Conservation (phyloP, 2,329 filamentous ascomycete genomes). For the Exophiala alcalophila region DNA sequence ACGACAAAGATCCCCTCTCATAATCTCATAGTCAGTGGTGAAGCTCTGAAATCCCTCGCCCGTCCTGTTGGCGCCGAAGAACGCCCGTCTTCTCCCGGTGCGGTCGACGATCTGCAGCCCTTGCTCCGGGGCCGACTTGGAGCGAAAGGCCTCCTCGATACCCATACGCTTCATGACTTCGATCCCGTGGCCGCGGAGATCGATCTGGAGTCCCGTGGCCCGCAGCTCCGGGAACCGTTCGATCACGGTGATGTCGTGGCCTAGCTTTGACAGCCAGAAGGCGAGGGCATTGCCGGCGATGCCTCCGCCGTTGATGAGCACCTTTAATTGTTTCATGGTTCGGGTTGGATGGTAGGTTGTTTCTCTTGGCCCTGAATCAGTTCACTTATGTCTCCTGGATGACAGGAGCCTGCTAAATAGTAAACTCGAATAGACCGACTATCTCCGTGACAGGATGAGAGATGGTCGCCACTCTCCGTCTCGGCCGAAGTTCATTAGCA, state of each 20-base stretch:
- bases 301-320: slow-evolving; percentile 49
- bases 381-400: no score
- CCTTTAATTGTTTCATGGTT: slow-evolving; percentile 37
- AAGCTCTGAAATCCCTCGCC: slow-evolving; percentile 39
- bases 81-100: slow-evolving; percentile 39
- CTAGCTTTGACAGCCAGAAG: slow-evolving; percentile 48
- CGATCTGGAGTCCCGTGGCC: slow-evolving; percentile 51
- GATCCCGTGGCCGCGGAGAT: slow-evolving; percentile 53
- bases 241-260: slow-evolving; percentile 42
- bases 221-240: slow-evolving; percentile 45
- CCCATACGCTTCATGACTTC: slow-evolving; percentile 55
- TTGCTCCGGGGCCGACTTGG: slow-evolving; percentile 44
- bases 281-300: slow-evolving; percentile 47
- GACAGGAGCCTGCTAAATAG: no score
- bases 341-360: no score
- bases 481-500: no score
- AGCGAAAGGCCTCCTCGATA: slow-evolving; percentile 43
- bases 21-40: slow-evolving; percentile 53
- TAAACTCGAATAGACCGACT: no score
- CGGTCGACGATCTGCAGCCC: slow-evolving; percentile 50
- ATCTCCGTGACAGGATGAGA: no score
- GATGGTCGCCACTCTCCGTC: no score
- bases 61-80: slow-evolving; percentile 42
- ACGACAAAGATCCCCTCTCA: slow-evolving; percentile 51
- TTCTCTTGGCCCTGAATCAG: no score